Evolutionary conservation across 345 rosid genomes (phyloP).

Genomic region (Noccaea caerulescens): DNA sequence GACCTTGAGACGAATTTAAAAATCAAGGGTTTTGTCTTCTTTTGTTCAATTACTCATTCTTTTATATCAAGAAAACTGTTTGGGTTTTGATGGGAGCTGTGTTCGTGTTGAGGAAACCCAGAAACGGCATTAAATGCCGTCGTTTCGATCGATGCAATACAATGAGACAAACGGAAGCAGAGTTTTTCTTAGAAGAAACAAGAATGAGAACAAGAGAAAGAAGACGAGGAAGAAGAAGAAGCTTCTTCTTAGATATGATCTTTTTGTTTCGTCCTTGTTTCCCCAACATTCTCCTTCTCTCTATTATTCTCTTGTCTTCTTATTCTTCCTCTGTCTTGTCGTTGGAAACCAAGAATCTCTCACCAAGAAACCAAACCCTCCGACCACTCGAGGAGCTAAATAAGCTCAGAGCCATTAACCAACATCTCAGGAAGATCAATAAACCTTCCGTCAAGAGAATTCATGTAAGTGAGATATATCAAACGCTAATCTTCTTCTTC

Average conservation of each 20-base stretch:
- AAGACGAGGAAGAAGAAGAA: constrained; percentile 52
- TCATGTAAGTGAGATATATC: constrained; percentile 54
- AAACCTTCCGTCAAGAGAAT: constrained; percentile 83
- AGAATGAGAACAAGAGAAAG: constrained; percentile 33
- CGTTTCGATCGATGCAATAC: constrained; percentile 52
- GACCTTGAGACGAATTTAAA: constrained; percentile 34
- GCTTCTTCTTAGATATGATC: constrained; percentile 48
- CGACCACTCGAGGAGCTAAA: constrained; percentile 64
- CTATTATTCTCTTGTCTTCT: constrained; percentile 44
- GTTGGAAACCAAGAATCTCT: constrained; percentile 45
- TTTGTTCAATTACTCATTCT: constrained; percentile 25
- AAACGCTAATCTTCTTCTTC: constrained; percentile 2
- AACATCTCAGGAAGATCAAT: constrained; percentile 81
- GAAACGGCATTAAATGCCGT: constrained; percentile 55
- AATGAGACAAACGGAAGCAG: constrained; percentile 44
- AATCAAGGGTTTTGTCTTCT: constrained; percentile 36
- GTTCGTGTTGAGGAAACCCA: constrained; percentile 52
- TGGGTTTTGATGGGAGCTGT: constrained; percentile 46
- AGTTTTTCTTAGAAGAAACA: constrained; percentile 40
- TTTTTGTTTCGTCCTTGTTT: constrained; percentile 50
- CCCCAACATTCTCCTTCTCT: constrained; percentile 47
- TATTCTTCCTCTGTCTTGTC: constrained; percentile 53
- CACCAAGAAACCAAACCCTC: constrained; percentile 61
- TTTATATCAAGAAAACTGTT: constrained; percentile 28
- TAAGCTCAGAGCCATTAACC: constrained; percentile 57